Conservation (phyloP, 305 asterid species). For the Plantago coronopus region DNA sequence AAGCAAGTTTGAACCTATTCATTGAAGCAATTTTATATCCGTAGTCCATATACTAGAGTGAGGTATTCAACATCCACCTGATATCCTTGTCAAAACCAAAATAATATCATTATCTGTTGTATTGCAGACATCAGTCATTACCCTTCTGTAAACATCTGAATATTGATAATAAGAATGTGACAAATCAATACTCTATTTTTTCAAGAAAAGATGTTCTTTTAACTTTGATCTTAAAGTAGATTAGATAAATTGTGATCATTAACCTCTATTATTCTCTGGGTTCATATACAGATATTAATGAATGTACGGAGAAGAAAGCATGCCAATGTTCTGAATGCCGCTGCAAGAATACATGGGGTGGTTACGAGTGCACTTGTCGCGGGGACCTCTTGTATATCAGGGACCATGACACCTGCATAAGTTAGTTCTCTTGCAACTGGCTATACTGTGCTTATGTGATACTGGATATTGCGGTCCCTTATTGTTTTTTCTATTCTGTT, state of each 20-base stretch:
- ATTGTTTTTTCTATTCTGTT: conserved; percentile 11
- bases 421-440: conserved; percentile 38
- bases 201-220: background rate
- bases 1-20: background rate
- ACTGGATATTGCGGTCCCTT: conserved; percentile 2
- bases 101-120: background rate
- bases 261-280: background rate
- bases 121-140: background rate
- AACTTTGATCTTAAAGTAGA: background rate
- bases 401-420: conserved; percentile 96
- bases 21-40: background rate
- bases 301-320: conserved; percentile 86
- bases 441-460: background rate
- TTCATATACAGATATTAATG: conserved; percentile 58
- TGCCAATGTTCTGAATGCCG: conserved; percentile 94
- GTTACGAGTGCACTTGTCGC: conserved; percentile 81
- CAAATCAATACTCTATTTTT: background rate
- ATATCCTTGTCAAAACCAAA: background rate
- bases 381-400: conserved; percentile 70
- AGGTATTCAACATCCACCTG: background rate
- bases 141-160: background rate
- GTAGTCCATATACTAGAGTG: background rate
- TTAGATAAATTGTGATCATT: background rate
- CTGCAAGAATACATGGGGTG: conserved; percentile 88
- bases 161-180: background rate